phyloP scores from a whole-genome alignment of 202 grass and related monocot genomes.

The Carex arenaria region DNA sequence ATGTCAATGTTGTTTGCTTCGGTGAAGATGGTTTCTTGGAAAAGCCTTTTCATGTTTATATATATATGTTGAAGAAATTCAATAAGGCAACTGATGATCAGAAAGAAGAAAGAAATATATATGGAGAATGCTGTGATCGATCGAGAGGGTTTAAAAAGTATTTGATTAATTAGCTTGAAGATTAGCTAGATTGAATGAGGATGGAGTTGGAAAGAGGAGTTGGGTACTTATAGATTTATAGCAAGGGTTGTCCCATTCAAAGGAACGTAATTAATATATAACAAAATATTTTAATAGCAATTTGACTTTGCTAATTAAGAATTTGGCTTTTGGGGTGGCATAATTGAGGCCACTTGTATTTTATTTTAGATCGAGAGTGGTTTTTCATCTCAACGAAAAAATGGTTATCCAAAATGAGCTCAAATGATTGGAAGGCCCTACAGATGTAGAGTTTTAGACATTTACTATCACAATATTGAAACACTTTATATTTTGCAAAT shows the following conservation, averaged over 20 bases:
- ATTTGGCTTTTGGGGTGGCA: not conserved
- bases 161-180: constrained; percentile 10
- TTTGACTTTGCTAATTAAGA: not conserved
- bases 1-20: constrained; percentile 38
- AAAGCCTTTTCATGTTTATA: constrained; percentile 21
- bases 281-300: not conserved
- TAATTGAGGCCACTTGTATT: not conserved
- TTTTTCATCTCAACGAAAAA: not conserved
- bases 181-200: constrained; percentile 1
- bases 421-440: not conserved
- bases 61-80: too few relatives aligned
- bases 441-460: not conserved
- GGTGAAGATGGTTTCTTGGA: constrained; percentile 2
- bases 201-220: not conserved
- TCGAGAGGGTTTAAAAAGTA: not conserved
- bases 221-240: constrained; percentile 12
- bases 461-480: not conserved
- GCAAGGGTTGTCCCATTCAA: not conserved
- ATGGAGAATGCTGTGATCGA: not conserved
- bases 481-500: not conserved
- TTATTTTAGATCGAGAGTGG: not conserved
- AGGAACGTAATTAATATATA: not conserved
- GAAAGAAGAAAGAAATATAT: not conserved
- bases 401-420: not conserved
- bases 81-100: not conserved